Evolutionary conservation across 2,329 filamentous ascomycete genomes (phyloP), one percentile per base, ranked within the genome.

Genomic region (Cladosporium sp.): DNA sequence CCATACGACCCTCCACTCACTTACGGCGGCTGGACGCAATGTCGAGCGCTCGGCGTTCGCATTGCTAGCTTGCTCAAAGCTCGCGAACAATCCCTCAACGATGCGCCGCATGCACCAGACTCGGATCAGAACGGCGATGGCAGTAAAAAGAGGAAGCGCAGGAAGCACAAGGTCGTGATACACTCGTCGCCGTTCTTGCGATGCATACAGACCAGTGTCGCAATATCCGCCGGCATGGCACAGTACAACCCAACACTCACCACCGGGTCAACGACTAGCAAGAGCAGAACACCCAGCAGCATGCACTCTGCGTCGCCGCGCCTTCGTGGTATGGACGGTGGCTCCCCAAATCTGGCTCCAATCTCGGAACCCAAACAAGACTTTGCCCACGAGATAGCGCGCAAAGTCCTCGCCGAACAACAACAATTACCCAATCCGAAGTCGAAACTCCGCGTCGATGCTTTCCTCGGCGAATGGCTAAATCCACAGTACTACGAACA

Each of bases 1-100:
- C 95, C 95, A 1, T 99, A 98, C 82, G 94, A 99, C 71, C 92
- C 95, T 70, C 95, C 95, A 59, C 84, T 99, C 66, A 97, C 93
- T 2, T 98, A 97, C 76, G 91, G 92, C 71, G 95, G 95, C 69
- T 97, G 95, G 91, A 87, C 89, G 16, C 95, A 98, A 78, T 89
- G 91, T 63, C 89, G 91, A 72, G 87, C 89, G 5, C 86, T 97
- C 28, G 95, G 95, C 18, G 84, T 88, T 67, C 89, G 92, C 67
- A 97, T 99, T 68, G 90, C 88, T n/a, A 88, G 84, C 71, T 87
- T 97, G 33, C 77, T 90, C 18, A 77, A 84, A 65, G 79, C 81
- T 46, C 78, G 82, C 31, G 83, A 85, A 71, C 77, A 74, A 61
- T 75, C 40, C 18, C 26, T 53, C 26, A 53, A 66, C 55, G 56